Conservation (phyloP, 148 eudicot genomes). For the Beta vulgaris region DNA sequence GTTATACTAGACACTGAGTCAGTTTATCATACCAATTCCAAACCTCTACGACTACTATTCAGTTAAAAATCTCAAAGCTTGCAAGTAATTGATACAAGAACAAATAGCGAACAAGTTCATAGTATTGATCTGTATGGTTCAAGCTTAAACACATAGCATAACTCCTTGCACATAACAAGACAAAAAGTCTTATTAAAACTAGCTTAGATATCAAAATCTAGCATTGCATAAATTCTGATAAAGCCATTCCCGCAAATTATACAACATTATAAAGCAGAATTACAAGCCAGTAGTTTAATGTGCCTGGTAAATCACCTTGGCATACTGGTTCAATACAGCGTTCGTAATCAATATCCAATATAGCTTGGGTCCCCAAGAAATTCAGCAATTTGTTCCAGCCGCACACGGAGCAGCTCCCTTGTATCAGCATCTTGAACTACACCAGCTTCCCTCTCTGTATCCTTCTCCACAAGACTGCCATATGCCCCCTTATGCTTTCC, state of each 20-base stretch:
- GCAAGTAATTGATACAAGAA: background rate
- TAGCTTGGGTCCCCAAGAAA: constrained; percentile 74
- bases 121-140: background rate
- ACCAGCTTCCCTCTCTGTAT: constrained; percentile 60
- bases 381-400: constrained; percentile 84
- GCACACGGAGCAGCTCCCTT: constrained; percentile 58
- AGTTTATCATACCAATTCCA: background rate
- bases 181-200: background rate
- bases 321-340: background rate
- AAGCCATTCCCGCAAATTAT: background rate
- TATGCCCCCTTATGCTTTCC: constrained; percentile 83
- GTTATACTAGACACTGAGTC: background rate
- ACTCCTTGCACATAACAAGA: background rate
- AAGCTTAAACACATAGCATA: background rate
- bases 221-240: background rate
- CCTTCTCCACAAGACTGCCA: constrained; percentile 73
- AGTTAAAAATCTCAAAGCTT: background rate
- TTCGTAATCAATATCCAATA: constrained; percentile 59
- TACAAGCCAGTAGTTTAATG: background rate
- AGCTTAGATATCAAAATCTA: background rate
- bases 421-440: constrained; percentile 81
- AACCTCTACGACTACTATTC: background rate
- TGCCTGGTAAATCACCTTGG: background rate
- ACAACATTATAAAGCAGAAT: background rate
- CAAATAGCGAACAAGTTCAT: background rate